These are phyloP conservation scores for Dittrichia graveolens DNA, from an alignment of 129 eudicot species.

Conservation along the genomic window DNA sequence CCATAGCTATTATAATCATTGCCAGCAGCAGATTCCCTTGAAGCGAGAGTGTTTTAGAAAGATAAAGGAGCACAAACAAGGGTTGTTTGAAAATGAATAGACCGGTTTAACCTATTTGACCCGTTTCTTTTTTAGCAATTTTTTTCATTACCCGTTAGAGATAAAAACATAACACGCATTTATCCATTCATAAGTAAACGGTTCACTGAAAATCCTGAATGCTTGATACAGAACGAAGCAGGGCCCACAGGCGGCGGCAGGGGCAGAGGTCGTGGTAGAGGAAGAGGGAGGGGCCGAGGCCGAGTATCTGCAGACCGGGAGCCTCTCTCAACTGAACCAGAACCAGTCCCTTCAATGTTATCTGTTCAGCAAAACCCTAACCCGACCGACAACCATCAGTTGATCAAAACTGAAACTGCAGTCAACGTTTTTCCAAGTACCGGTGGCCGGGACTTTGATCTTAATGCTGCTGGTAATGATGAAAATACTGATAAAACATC, in stretches of 20 bases:
- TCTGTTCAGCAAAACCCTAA: constrained; percentile 27
- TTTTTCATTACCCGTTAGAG: no score
- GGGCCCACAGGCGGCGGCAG: constrained; percentile 55
- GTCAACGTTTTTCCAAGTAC: constrained; percentile 24
- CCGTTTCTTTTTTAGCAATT: no score
- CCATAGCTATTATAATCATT: no score
- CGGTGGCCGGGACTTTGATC: constrained; percentile 46
- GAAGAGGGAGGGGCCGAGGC: constrained; percentile 75
- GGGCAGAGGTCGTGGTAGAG: constrained; percentile 80
- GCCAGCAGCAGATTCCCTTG: no score
- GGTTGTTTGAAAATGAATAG: no score
- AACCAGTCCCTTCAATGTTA: constrained; percentile 32
- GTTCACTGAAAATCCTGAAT: no score
- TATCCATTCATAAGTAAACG: no score
- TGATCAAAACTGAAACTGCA: constrained; percentile 17
- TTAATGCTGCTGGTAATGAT: constrained; percentile 60
- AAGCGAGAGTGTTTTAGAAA: no score
- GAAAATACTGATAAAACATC: constrained; percentile 38
- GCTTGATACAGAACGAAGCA: constrained; percentile 49
- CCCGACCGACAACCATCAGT: constrained; percentile 29
- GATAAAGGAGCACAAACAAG: no score
- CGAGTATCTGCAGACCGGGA: constrained; percentile 52
- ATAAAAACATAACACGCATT: no score
- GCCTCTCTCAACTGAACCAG: constrained; percentile 33
- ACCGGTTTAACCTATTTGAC: no score